Evolutionary conservation across 164 flowering plant genomes (phyloP).

Genomic region (Stephania japonica): DNA sequence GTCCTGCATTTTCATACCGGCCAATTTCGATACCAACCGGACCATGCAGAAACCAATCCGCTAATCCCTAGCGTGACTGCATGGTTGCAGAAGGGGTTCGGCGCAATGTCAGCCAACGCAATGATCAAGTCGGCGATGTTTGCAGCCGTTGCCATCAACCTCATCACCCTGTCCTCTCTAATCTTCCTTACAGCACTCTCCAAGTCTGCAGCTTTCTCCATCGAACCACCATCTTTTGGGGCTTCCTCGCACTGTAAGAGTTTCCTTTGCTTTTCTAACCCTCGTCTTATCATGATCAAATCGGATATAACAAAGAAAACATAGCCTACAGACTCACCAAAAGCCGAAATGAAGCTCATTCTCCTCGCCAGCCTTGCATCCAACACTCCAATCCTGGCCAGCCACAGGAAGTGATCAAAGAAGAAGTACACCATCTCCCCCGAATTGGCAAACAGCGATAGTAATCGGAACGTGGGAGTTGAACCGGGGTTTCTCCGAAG

Average conservation of each 20-base stretch:
- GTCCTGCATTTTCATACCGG: slow-evolving; percentile 36
- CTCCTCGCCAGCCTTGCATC: slow-evolving; percentile 49
- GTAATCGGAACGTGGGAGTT: slow-evolving; percentile 37
- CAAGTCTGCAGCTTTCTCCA: slow-evolving; percentile 26
- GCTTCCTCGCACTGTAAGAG: slow-evolving; percentile 12
- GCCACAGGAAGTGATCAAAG: slow-evolving; percentile 87
- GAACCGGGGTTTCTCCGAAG: slow-evolving; percentile 66
- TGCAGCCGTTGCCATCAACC: slow-evolving; percentile 85
- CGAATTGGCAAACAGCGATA: slow-evolving; percentile 60
- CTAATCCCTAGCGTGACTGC: slow-evolving; percentile 83
- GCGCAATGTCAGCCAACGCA: slow-evolving; percentile 85
- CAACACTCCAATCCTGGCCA: slow-evolving; percentile 69
- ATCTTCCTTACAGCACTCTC: slow-evolving; percentile 37
- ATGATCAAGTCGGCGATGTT: slow-evolving; percentile 81
- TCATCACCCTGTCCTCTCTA: slow-evolving; percentile 72
- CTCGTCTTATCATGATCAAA: slow-evolving; percentile 45
- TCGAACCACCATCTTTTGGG: background rate
- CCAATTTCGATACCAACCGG: slow-evolving; percentile 99
- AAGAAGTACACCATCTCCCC: slow-evolving; percentile 98
- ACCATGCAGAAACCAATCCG: slow-evolving; percentile 97
- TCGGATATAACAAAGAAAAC: slow-evolving; percentile 69
- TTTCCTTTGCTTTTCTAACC: slow-evolving; percentile 39
- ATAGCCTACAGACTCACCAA: slow-evolving; percentile 85
- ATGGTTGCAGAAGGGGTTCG: slow-evolving; percentile 84
- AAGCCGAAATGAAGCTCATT: slow-evolving; percentile 91